Percentiles rank a stretch among this genome's conserved stretches.
Conservation (phyloP, 192 early-diverging fungal genomes). For the Geranomyces variabilis region DNA sequence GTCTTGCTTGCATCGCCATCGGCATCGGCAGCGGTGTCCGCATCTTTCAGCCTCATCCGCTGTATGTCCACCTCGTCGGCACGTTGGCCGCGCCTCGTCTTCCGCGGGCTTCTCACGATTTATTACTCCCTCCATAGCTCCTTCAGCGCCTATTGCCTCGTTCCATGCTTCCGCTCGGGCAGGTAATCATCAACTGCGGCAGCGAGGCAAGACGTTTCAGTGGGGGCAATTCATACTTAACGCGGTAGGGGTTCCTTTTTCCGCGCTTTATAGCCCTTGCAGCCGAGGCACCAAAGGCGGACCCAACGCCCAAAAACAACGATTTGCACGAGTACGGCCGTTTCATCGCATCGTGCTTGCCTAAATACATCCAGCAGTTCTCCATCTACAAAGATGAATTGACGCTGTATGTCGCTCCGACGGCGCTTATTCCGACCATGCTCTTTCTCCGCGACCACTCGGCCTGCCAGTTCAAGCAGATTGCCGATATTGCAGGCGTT, state of each 20-base stretch:
- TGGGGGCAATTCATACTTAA: background rate
- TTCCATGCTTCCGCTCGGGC: constrained; percentile 2
- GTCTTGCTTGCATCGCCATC: background rate
- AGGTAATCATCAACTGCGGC: background rate
- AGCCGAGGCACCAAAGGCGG: background rate
- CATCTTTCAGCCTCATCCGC: background rate
- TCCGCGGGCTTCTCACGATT: background rate
- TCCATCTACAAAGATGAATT: constrained; percentile 98
- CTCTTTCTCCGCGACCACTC: constrained; percentile 94
- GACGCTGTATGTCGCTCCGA: constrained; percentile 90
- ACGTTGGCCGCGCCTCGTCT: background rate
- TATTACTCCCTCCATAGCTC: background rate
- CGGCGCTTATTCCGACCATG: constrained; percentile 74
- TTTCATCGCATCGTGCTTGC: constrained; percentile 81
- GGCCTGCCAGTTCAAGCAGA: constrained; percentile 88
- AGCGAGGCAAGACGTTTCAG: background rate
- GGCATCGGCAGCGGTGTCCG: background rate
- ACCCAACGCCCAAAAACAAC: background rate
- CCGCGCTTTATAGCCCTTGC: background rate
- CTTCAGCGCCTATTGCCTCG: background rate
- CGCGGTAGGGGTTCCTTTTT: background rate
- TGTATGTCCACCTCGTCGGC: background rate
- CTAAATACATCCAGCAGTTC: constrained; percentile 96
- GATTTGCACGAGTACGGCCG: constrained; percentile 71
- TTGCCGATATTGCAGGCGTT: constrained; percentile 84